A percentile compares a stretch with the other conserved stretches of the same genome.
Evolutionary conservation across 2,329 filamentous ascomycete genomes (phyloP).

Genomic region (Pseudogymnoascus sp.): DNA sequence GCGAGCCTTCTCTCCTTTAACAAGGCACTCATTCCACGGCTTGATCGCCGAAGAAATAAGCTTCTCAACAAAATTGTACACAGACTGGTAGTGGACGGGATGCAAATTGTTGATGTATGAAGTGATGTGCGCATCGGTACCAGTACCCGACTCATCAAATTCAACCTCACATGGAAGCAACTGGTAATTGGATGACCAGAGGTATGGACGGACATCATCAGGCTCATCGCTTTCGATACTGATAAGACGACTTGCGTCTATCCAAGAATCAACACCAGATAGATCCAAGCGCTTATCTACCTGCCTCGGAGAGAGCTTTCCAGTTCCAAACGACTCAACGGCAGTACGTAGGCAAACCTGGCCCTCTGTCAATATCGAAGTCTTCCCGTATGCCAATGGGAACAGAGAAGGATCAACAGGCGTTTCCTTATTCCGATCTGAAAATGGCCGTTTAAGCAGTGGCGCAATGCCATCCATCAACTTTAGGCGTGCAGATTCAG

Average conservation of each 20-base stretch:
- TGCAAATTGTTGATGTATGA: slow-evolving; percentile 37
- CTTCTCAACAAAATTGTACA: slow-evolving; percentile 33
- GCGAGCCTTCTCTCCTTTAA: slow-evolving; percentile 2
- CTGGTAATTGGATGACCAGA: slow-evolving; percentile 33
- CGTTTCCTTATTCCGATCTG: slow-evolving; percentile 41
- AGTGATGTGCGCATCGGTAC: slow-evolving; percentile 20
- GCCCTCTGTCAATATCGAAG: slow-evolving; percentile 30
- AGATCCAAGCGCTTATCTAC: neutral
- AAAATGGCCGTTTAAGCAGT: slow-evolving; percentile 40
- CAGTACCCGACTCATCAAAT: slow-evolving; percentile 14
- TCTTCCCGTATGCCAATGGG: slow-evolving; percentile 45
- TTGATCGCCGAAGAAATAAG: slow-evolving; percentile 26
- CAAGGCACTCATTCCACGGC: slow-evolving; percentile 26
- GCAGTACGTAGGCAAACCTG: neutral
- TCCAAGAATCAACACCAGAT: neutral
- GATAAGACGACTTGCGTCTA: too few species aligned
- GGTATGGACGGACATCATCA: slow-evolving; percentile 2
- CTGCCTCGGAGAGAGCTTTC: neutral
- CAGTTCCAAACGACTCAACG: neutral
- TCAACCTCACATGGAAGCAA: slow-evolving; percentile 34
- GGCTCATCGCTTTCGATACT: neutral
- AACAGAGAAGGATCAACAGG: slow-evolving; percentile 55
- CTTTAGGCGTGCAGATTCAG: slow-evolving; percentile 29
- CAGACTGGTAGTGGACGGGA: slow-evolving; percentile 24
- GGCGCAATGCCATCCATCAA: slow-evolving; percentile 35